Conservation (phyloP, 2,329 filamentous ascomycete genomes). For the Claviceps paspali region DNA sequence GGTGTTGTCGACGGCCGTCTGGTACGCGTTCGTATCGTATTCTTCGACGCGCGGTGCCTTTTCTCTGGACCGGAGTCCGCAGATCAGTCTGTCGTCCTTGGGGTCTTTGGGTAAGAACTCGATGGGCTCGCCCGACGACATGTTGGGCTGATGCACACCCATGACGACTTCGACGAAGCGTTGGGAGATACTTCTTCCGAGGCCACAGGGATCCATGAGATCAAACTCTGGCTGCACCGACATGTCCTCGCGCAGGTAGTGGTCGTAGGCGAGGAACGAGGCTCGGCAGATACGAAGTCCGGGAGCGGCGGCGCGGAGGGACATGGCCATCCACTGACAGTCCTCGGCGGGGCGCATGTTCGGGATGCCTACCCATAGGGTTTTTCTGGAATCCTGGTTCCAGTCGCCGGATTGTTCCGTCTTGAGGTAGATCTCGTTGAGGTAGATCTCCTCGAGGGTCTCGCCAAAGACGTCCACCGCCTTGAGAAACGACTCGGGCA, state of each 20-base stretch:
- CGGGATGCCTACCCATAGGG: conserved; percentile 30
- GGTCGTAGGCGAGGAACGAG: conserved; percentile 28
- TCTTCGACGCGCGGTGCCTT: conserved; percentile 16
- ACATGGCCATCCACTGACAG: conserved; percentile 27
- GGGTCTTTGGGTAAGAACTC: conserved; percentile 18
- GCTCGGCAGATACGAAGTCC: conserved; percentile 27
- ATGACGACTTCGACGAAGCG: conserved; percentile 31
- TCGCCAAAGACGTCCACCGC: conserved; percentile 20
- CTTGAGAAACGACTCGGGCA: conserved; percentile 19
- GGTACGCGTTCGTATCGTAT: conserved; percentile 22
- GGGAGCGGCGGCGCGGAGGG: conserved; percentile 20
- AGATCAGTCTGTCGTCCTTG: conserved; percentile 12
- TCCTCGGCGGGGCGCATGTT: conserved; percentile 23
- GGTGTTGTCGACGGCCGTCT: conserved; percentile 21
- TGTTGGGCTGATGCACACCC: conserved; percentile 23
- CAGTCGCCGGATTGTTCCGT: conserved; percentile 19
- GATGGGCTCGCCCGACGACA: conserved; percentile 17
- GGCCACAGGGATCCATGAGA: conserved; percentile 25
- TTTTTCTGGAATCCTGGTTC: conserved; percentile 18
- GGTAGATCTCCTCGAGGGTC: conserved; percentile 28
- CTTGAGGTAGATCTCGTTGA: conserved; percentile 31
- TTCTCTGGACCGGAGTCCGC: conserved; percentile 12
- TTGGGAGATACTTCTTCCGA: conserved; percentile 25
- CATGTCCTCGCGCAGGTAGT: conserved; percentile 20
- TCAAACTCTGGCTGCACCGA: conserved; percentile 19